phyloP scores from a whole-genome alignment of 78 protist genomes.

The Dictyostelium intermedium region DNA sequence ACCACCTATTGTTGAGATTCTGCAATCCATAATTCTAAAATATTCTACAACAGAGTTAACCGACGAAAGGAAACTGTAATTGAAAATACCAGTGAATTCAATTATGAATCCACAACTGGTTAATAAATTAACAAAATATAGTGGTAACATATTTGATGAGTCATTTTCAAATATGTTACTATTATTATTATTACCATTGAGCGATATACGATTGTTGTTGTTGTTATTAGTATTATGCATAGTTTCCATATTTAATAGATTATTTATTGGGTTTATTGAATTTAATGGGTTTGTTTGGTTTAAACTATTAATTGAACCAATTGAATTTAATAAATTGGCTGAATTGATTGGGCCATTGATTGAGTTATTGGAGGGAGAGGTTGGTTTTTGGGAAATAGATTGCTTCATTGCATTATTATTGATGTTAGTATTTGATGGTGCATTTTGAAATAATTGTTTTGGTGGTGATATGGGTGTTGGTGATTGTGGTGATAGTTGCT shows the following conservation, averaged over 20 bases:
- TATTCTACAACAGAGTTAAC: neutral
- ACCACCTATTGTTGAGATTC: neutral
- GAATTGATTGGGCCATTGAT: neutral
- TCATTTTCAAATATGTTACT: neutral
- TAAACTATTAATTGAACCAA: neutral
- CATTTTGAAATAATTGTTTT: neutral
- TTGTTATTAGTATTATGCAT: neutral
- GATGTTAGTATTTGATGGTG: neutral
- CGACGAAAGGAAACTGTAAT: neutral
- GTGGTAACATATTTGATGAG: neutral
- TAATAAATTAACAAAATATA: neutral
- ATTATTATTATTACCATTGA: neutral
- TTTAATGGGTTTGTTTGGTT: neutral
- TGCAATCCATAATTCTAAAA: neutral
- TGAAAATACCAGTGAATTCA: constrained; percentile 14
- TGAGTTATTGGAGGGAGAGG: neutral
- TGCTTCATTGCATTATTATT: neutral
- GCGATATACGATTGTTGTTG: no score
- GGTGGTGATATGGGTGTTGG: neutral
- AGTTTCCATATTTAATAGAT: neutral
- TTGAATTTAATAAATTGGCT: no score
- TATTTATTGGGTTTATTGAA: neutral
- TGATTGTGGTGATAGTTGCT: neutral
- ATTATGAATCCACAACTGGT: neutral
- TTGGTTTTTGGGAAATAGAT: neutral